Percentiles rank a stretch among this genome's conserved stretches.
These are phyloP conservation scores for Pisolithus sp. DNA, from an alignment of 768 basidiomycete species.

Conservation along the genomic window DNA sequence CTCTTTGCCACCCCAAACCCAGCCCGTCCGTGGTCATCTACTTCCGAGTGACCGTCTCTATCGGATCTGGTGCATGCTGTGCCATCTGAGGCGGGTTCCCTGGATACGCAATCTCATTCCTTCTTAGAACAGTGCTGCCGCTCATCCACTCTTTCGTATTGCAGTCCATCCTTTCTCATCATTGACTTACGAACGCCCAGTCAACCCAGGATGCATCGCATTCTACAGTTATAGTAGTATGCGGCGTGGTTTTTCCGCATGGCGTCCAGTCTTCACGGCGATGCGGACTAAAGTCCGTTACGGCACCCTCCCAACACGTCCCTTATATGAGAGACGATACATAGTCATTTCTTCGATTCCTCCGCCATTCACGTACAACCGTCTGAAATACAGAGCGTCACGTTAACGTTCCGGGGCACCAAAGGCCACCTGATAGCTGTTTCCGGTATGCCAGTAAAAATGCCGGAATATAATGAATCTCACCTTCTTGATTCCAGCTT, in stretches of 20 bases:
- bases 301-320: neutral
- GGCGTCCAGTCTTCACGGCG: neutral
- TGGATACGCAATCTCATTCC: slow-evolving; percentile 9
- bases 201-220: too few species aligned
- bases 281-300: neutral
- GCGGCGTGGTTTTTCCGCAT: neutral
- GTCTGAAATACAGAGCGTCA: slow-evolving; percentile 3
- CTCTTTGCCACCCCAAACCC: neutral
- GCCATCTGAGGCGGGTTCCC: slow-evolving; percentile 24
- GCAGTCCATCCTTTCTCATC: neutral
- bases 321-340: slow-evolving; percentile 3
- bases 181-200: neutral
- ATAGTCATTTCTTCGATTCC: slow-evolving; percentile 7
- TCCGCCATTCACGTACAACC: slow-evolving; percentile 7
- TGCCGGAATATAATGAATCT: slow-evolving; percentile 18
- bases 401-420: slow-evolving; percentile 4
- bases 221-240: neutral
- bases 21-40: neutral
- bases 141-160: neutral
- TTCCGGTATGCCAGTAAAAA: slow-evolving; percentile 21
- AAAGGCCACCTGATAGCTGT: slow-evolving; percentile 10
- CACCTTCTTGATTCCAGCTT: slow-evolving; percentile 16
- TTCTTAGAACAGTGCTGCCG: neutral
- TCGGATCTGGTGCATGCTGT: slow-evolving; percentile 8
- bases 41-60: slow-evolving; percentile 6